Base-by-base conservation (phyloP, 179 eudicot species). In the Vitellaria paradoxa region DNA sequence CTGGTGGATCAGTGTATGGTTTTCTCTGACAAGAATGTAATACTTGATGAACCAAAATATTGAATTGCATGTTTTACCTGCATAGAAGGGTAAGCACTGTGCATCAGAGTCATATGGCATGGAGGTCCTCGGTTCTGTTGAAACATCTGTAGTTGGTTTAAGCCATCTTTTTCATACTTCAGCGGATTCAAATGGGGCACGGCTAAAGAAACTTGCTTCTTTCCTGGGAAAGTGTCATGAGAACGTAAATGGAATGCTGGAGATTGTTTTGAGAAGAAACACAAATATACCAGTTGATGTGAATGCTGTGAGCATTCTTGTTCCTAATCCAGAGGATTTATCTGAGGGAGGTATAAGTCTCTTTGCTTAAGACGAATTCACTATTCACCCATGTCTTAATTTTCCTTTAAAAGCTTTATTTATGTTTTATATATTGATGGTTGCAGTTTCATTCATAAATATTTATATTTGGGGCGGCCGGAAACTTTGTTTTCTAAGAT, bases 121-220 rank as follows among this genome's bases (percentile, higher is more conserved):
- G n/a, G n/a, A 84, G 78, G 65, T 83, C 65, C 83, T 94, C 60
- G 97, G 96, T 66, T 88, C 91, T 59, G 87, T 92, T 83, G 93
- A 92, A 87, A 89, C 98, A 82, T 89, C 88, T 64, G 90, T 91
- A 62, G 96, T 92, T 84, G 98, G 98, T 80, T 78, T 92, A 79
- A 88, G 96, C 86, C 90, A 92, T 82, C 89, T 90, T 78, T 94
- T 88, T 80, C 90, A 82, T 52, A 73, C 84, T 64, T 77, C 90
- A 62, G 87, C 82, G n/a, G 98, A 92, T 86, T 82, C 93, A 69
- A 89, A 87, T 74, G 98, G 98, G 56, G 45, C 84, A 73, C 88
- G 76, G 77, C 86, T 94, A 77, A 94, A 86, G 82, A 92, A 84
- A 80, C 79, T 94, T 55, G 98, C 98, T 77, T 64, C 78, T 77